Conservation (phyloP, 257 asterid species). For the Plantago elongata region DNA sequence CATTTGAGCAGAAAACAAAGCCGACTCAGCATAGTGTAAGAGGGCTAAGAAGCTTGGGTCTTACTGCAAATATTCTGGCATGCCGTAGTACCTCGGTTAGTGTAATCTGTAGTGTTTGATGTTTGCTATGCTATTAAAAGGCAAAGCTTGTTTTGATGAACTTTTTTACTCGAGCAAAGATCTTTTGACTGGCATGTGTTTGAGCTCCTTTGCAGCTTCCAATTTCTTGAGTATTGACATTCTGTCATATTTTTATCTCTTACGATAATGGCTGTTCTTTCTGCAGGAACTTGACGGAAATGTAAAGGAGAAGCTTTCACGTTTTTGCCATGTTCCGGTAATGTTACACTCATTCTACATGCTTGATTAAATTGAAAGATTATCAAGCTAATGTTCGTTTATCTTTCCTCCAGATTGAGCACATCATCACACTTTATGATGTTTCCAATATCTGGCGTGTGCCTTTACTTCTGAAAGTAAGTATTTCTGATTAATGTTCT, state of each 20-base stretch:
- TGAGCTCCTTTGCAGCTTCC: neutral
- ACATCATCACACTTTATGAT: constrained; percentile 70
- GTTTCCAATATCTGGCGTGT: constrained; percentile 89
- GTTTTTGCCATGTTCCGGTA: constrained; percentile 90
- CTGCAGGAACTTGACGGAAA: constrained; percentile 67
- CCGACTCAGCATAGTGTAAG: constrained; percentile 98
- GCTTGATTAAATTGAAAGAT: constrained; percentile 15
- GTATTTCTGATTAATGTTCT: constrained; percentile 18
- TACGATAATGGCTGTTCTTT: constrained; percentile 20
- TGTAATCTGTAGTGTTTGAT: neutral
- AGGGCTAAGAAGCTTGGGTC: constrained; percentile 84
- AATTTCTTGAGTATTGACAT: neutral
- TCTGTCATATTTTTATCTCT: neutral
- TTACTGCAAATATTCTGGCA: constrained; percentile 76
- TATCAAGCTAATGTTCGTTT: constrained; percentile 11
- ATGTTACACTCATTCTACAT: constrained; percentile 8
- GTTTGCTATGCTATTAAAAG: neutral
- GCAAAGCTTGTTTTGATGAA: neutral
- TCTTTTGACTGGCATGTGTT: neutral
- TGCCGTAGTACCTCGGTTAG: constrained; percentile 85
- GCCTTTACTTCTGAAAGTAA: constrained; percentile 79
- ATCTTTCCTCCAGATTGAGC: constrained; percentile 42
- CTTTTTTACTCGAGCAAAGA: neutral
- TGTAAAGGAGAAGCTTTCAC: constrained; percentile 72
- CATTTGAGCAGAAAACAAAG: constrained; percentile 75